Percentiles rank a stretch among this genome's conserved stretches.
Evolutionary conservation across 2,329 filamentous ascomycete genomes (phyloP).

Genomic region (Colletotrichum simmondsii): DNA sequence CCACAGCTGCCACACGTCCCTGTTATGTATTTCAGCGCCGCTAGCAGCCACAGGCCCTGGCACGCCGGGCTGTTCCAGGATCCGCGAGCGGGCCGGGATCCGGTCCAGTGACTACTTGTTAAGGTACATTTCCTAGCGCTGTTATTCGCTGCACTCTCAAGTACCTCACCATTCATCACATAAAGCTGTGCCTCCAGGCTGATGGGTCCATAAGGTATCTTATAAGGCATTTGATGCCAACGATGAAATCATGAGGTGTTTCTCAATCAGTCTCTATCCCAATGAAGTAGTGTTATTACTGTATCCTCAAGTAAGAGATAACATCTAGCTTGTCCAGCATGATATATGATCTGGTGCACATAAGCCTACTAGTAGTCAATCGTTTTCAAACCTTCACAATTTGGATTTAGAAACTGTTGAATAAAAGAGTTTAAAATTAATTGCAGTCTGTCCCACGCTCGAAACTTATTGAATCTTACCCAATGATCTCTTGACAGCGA

Average conservation of each 20-base stretch:
- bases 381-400: not conserved
- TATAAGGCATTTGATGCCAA: not conserved
- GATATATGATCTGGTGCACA: not conserved
- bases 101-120: not conserved
- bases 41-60: not conserved
- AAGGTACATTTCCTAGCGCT: not conserved
- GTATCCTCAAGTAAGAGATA: not conserved
- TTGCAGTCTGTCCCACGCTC: not conserved
- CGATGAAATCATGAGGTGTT: not conserved
- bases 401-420: not conserved
- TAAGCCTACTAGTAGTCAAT: not conserved
- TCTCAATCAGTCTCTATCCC: too few species aligned
- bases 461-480: not conserved
- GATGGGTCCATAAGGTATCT: not conserved
- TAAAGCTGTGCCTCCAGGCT: not conserved
- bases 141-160: not conserved
- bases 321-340: not conserved
- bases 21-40: slow-evolving; percentile 1
- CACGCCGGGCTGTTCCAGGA: slow-evolving; percentile 17
- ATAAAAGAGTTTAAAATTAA: not conserved
- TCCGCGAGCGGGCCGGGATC: slow-evolving; percentile 17
- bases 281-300: not conserved
- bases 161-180: not conserved
- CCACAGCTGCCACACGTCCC: slow-evolving; percentile 17
- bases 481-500: slow-evolving; percentile 34